Evolutionary conservation across 768 basidiomycete genomes (phyloP), one percentile per base, ranked within the genome.

Genomic region (Tremella fuciformis): DNA sequence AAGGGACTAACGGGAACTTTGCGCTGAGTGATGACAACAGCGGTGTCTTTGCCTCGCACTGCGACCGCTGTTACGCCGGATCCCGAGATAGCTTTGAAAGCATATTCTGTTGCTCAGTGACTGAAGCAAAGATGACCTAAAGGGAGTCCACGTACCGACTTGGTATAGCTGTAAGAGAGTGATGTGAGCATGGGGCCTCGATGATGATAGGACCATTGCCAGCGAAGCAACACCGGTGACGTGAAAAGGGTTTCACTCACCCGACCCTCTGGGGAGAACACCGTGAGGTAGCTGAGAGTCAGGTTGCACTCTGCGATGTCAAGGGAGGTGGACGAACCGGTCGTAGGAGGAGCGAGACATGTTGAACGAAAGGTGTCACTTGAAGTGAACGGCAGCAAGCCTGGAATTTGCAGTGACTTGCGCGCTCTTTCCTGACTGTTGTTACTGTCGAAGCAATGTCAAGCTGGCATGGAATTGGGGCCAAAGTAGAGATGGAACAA

Each of bases 61-160:
- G 93, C 84, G 51, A 99, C 83, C 0, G 94, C 85, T 1, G 96
- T 98, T 72, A 97, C 91, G 0, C 92, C 94, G 1, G 92, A 91
- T 55, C 91, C 91, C 62, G 92, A 91, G 77, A 98, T 97, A 49
- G 96, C 96, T 79, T 98, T 99, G 86, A 98, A 98, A 24, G 96
- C 94, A 82, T 98, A 98, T 80, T 98, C 93, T 97, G 70, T 3
- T 9, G 2, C 48, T 55, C 42, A 39, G 34, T 26, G 16, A 3
- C 13, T 38, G 16, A 16, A 40, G 15, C 24, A 22, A 46, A n/a
- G 42, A 46, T 46, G 22, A 46, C n/a, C 42, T 46, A 53, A 39
- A 46, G 24, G 13, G 26, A 50, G 13, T 51, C 4, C 15, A 65
- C 73, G 49, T 34, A 75, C 66, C 96, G 76, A 98, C 94, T 92